Evolutionary conservation across 805 yeast genomes (phyloP).

Genomic region (Lachancea sp.): DNA sequence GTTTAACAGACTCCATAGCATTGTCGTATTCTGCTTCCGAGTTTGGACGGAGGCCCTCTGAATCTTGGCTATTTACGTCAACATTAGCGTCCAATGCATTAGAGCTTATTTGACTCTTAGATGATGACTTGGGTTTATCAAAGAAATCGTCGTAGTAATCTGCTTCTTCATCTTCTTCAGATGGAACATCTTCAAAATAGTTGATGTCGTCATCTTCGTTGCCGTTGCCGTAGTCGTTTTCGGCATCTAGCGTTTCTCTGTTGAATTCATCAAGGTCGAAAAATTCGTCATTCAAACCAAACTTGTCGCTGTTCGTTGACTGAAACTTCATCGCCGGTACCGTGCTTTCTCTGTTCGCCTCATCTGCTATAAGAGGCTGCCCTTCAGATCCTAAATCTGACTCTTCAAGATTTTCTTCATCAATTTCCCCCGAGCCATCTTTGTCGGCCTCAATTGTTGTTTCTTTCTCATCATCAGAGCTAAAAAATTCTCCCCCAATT

Average conservation of each 20-base stretch:
- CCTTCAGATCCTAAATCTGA: too few relatives aligned
- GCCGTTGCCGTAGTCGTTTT: slow-evolving; percentile 31
- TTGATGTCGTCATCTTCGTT: slow-evolving; percentile 42
- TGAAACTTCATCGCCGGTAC: too few relatives aligned
- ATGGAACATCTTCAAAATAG: slow-evolving; percentile 46
- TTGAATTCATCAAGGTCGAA: slow-evolving; percentile 83
- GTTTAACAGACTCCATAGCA: slow-evolving; percentile 40
- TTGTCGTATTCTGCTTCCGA: slow-evolving; percentile 21
- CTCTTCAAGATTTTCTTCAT: background rate
- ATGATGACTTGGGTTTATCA: slow-evolving; percentile 33
- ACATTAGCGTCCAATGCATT: slow-evolving; percentile 3
- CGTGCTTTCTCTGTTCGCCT: background rate
- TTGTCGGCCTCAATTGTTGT: background rate
- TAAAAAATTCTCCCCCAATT: background rate
- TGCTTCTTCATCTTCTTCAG: slow-evolving; percentile 49
- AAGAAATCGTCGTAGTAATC: slow-evolving; percentile 64
- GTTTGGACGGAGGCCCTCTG: slow-evolving; percentile 11
- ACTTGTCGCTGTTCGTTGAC: slow-evolving; percentile 31
- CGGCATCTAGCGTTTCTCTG: slow-evolving; percentile 57
- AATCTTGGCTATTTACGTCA: slow-evolving; percentile 9
- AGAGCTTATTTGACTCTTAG: slow-evolving; percentile 7
- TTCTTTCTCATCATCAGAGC: slow-evolving; percentile 19
- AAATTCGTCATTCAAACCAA: slow-evolving; percentile 75
- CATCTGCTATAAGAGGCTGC: background rate
- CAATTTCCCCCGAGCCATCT: background rate